Conservation (phyloP, 2,329 filamentous ascomycete genomes). For the Drechslerella dactyloides region DNA sequence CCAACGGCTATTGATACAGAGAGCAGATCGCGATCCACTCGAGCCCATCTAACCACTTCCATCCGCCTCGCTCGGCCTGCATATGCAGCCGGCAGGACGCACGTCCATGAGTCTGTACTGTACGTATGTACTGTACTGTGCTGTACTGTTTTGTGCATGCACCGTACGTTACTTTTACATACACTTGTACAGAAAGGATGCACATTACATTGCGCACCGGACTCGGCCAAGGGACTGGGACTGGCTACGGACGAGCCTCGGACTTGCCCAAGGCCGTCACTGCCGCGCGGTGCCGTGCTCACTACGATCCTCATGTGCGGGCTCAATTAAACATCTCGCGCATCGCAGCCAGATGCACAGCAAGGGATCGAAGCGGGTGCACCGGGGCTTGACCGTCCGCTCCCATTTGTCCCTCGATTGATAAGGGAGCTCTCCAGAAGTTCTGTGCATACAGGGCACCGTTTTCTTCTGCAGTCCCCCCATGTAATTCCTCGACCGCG, state of each 20-base stretch:
- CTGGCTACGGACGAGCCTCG: neutral
- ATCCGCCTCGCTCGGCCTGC: neutral
- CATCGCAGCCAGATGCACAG: neutral
- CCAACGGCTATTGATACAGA: neutral
- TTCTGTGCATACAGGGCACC: neutral
- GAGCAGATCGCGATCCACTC: constrained; percentile 47
- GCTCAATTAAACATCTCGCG: neutral
- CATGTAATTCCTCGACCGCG: constrained; percentile 34
- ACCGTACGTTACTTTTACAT: no score
- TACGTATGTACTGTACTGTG: no score
- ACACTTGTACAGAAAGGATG: no score
- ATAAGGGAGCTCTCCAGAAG: neutral
- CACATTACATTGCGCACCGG: no score
- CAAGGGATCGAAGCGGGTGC: neutral
- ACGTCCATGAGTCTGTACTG: neutral
- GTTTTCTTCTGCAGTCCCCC: neutral
- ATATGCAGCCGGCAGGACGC: neutral
- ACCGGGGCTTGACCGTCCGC: no score
- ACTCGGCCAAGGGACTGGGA: neutral
- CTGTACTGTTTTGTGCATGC: no score
- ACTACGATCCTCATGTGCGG: no score
- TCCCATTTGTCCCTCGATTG: neutral
- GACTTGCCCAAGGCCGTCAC: neutral
- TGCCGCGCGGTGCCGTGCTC: neutral
- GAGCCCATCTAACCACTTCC: neutral